Evolutionary conservation across 2,329 filamentous ascomycete species (phyloP), one percentile per base, ranked within the genome.

Genomic region (Madurella mycetomatis): DNA sequence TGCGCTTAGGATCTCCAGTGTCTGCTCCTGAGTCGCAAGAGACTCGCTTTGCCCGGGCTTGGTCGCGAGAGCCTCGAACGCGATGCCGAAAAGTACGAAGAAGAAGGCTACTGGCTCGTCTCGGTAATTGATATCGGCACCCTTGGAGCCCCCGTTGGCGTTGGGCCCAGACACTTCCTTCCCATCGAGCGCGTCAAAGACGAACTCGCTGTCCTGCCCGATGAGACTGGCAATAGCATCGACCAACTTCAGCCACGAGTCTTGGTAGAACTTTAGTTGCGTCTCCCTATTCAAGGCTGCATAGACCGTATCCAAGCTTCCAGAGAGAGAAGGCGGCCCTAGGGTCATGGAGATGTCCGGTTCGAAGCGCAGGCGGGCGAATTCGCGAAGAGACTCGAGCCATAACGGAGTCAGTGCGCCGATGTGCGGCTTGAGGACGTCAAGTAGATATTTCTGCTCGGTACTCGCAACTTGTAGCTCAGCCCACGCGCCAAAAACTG

Each of bases 41-140:
- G 85, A 77, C 62, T 88, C 85, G 34, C 74, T 76, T 47, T 81
- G 78, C 18, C 83, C 81, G 5, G 88, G 86, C 45, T 91, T 85
- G 7, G 90, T 90, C 8, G 92, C 92, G 18, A 99, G 81, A 16
- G 95, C 92, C 72, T 99, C 95, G 63, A 99, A 97, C 0, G 92
- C 91, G 54, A 99, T 86, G 11, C 94, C 94, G 64, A 97, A 99
- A 0, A 99, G 80, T 13, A 99, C 92, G 65, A 99, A 99, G 76
- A 99, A 99, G 78, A 99, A 99, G 0, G 94, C 94, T 1, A 97
- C 90, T 0, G 94, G 94, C 68, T 99, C 94, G 66, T 97, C 92
- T 46, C 94, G 88, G 69, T 99, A 99, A 70, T 97, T 97, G 73
- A 99, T 97, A 61, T 92, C 89, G 47, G 85, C 79, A 2, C 79